phyloP scores from a whole-genome alignment of 768 basidiomycete genomes.

The Tulasnella sp. region DNA sequence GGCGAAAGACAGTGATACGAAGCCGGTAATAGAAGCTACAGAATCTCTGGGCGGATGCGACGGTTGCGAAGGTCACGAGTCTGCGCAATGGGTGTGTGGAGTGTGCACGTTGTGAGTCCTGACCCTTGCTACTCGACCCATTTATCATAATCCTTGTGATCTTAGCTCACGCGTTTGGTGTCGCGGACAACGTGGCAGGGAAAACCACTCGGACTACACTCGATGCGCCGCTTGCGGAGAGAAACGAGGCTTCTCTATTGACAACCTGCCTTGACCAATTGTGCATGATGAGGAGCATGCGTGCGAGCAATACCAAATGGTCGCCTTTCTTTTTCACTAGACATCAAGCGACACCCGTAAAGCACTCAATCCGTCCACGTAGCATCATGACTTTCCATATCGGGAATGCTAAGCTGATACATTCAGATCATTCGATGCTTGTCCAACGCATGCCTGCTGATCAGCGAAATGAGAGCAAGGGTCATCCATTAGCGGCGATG shows the following conservation, averaged over 20 bases:
- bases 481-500: too few species aligned
- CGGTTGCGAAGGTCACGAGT: neutral
- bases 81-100: constrained; percentile 43
- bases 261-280: neutral
- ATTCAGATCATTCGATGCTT: too few species aligned
- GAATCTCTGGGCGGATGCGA: neutral
- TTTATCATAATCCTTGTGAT: too few species aligned
- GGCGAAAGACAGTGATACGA: too few species aligned
- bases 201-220: constrained; percentile 9
- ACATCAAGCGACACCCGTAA: too few species aligned
- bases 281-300: neutral
- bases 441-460: too few species aligned
- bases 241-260: neutral
- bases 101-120: constrained; percentile 54
- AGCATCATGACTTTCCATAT: too few species aligned
- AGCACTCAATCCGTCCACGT: too few species aligned
- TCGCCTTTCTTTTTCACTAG: too few species aligned
- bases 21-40: neutral
- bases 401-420: too few species aligned
- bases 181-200: neutral
- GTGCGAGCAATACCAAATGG: too few species aligned
- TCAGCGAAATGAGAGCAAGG: too few species aligned
- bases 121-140: neutral
- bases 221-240: constrained; percentile 6
- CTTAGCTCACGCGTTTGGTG: neutral